phyloP scores from a whole-genome alignment of 257 asterid genomes.

The Solanum pennellii region DNA sequence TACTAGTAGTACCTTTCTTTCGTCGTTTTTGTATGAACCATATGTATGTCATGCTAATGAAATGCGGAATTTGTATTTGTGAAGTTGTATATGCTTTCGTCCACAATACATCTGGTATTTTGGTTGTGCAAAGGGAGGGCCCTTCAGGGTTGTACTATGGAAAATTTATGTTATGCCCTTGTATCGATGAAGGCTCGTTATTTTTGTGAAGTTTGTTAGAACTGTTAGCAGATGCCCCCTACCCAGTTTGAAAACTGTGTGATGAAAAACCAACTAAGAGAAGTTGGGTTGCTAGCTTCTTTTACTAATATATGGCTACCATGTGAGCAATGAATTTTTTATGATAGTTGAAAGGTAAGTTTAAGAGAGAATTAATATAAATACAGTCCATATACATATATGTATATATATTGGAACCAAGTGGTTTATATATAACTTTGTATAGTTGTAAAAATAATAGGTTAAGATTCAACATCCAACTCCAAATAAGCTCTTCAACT shows the following conservation, averaged over 20 bases:
- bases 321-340: not conserved
- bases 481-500: not conserved
- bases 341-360: not conserved
- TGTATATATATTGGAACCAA: not conserved
- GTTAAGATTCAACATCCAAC: not conserved
- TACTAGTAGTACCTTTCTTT: not conserved
- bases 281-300: not conserved
- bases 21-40: not conserved
- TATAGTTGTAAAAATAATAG: too few relatives aligned
- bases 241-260: not conserved
- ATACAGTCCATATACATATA: not conserved
- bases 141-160: not conserved
- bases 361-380: not conserved
- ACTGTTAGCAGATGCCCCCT: not conserved
- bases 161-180: not conserved
- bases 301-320: not conserved
- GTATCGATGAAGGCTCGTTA: not conserved
- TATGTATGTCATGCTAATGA: not conserved
- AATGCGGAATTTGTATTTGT: not conserved
- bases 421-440: not conserved
- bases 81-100: not conserved
- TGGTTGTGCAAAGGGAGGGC: not conserved
- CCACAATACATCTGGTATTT: not conserved
- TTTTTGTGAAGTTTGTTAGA: not conserved
- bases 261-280: not conserved